phyloP scores from a whole-genome alignment of 176 grass and related monocot genomes.

The Phyllostachys edulis region DNA sequence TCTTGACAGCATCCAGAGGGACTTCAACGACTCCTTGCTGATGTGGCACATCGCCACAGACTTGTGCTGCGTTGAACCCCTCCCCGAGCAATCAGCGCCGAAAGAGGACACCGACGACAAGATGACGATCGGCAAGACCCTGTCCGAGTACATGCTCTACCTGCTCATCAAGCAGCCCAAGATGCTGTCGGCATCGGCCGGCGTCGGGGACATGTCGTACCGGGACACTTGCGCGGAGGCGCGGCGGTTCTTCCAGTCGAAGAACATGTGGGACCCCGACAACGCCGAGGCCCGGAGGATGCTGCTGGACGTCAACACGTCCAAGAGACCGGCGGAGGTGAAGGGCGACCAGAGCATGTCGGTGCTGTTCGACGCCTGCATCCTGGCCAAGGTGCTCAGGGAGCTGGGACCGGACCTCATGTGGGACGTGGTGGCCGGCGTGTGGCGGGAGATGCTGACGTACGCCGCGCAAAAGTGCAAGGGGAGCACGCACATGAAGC shows the following conservation, averaged over 20 bases:
- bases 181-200: conserved; percentile 36
- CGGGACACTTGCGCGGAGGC: too few relatives aligned
- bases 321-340: not conserved
- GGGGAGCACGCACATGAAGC: conserved; percentile 28
- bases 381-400: conserved; percentile 33
- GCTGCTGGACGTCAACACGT: conserved; percentile 28
- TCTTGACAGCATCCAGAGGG: too few relatives aligned
- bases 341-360: conserved; percentile 46
- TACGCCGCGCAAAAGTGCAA: conserved; percentile 39
- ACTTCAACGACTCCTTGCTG: too few relatives aligned
- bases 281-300: not conserved
- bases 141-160: conserved; percentile 59
- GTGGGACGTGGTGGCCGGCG: conserved; percentile 2
- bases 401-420: not conserved
- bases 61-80: too few relatives aligned
- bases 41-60: too few relatives aligned
- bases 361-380: conserved; percentile 44
- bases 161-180: conserved; percentile 47
- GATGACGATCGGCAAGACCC: too few relatives aligned
- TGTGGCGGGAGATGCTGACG: conserved; percentile 46
- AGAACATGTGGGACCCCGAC: not conserved
- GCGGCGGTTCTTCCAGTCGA: conserved; percentile 8
- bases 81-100: too few relatives aligned
- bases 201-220: conserved; percentile 18
- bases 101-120: too few relatives aligned